Conservation (phyloP, 805 yeast species). For the Ogataea pini region DNA sequence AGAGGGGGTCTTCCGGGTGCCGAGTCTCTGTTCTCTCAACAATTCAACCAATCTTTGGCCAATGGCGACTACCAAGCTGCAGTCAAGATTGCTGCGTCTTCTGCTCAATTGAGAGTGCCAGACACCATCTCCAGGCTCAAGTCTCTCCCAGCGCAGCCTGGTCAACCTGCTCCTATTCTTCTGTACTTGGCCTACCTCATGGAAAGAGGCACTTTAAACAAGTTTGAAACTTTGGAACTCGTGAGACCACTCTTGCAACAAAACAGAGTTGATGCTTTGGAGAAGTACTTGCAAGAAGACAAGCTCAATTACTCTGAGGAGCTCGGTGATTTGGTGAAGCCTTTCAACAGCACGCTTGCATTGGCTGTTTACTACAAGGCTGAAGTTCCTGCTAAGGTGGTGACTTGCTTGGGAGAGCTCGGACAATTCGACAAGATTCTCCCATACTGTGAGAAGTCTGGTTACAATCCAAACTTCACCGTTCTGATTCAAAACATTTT, state of each 20-base stretch:
- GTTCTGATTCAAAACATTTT: slow-evolving; percentile 87
- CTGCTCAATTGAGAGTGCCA: slow-evolving; percentile 89
- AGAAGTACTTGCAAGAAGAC: slow-evolving; percentile 95
- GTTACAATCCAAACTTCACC: slow-evolving; percentile 86
- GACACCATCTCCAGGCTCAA: slow-evolving; percentile 93
- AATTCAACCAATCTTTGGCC: slow-evolving; percentile 80
- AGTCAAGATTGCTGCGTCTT: slow-evolving; percentile 95
- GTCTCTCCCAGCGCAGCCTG: slow-evolving; percentile 87
- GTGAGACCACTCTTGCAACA: slow-evolving; percentile 95
- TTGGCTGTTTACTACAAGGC: slow-evolving; percentile 88
- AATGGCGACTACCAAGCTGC: slow-evolving; percentile 90
- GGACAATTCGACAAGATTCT: slow-evolving; percentile 95
- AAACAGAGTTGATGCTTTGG: slow-evolving; percentile 89
- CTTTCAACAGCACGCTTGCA: slow-evolving; percentile 81
- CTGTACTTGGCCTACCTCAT: slow-evolving; percentile 89
- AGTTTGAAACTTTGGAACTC: slow-evolving; percentile 90
- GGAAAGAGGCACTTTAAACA: slow-evolving; percentile 90
- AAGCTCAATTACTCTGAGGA: slow-evolving; percentile 95
- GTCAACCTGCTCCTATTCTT: slow-evolving; percentile 90
- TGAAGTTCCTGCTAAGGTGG: slow-evolving; percentile 82
- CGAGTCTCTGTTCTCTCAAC: slow-evolving; percentile 85
- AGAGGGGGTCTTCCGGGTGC: slow-evolving; percentile 99
- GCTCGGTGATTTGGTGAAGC: slow-evolving; percentile 92
- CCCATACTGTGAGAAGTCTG: slow-evolving; percentile 89
- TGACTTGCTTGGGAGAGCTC: slow-evolving; percentile 86